phyloP scores from a whole-genome alignment of 2,329 filamentous ascomycete species.

The Colletotrichum sidae region DNA sequence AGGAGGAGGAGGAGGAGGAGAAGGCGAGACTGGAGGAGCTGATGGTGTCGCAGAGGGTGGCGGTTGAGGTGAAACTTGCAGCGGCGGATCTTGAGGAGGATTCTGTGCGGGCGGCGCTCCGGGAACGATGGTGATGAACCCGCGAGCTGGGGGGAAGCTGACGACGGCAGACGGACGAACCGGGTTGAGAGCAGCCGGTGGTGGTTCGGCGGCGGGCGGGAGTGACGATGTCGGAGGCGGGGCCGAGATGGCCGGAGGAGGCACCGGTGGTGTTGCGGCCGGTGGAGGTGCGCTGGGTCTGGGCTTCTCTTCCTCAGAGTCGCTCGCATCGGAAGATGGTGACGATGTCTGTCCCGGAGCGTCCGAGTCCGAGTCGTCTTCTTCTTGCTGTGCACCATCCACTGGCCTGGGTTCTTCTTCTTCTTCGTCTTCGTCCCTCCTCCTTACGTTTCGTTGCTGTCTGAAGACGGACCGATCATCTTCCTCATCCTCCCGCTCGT shows the following conservation, averaged over 20 bases:
- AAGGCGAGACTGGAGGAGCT: not conserved
- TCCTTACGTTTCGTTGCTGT: not conserved
- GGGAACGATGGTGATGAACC: constrained; percentile 32
- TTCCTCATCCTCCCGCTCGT: constrained; percentile 5
- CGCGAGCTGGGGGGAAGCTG: constrained; percentile 9
- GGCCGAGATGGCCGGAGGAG: not conserved
- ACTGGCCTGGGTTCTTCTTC: not conserved
- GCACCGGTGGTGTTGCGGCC: not conserved
- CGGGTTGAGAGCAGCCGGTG: constrained; percentile 13
- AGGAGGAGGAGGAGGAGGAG: not conserved
- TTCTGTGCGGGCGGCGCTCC: constrained; percentile 9
- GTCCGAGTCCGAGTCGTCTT: not conserved
- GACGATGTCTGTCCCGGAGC: not conserved
- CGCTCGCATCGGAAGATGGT: not conserved
- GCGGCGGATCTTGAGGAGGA: constrained; percentile 8
- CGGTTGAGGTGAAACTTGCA: not conserved
- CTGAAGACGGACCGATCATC: not conserved
- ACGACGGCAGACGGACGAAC: not conserved
- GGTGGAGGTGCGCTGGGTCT: constrained; percentile 3
- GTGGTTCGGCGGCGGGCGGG: not conserved
- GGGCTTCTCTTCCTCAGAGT: not conserved
- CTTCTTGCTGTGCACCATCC: not conserved
- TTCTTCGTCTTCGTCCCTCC: not conserved
- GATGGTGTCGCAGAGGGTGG: constrained; percentile 1
- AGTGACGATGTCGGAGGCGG: not conserved